Evolutionary conservation across 352 stramenopile genomes (phyloP), one percentile per base, ranked within the genome.

Genomic region (Phytophthora colocasiae): DNA sequence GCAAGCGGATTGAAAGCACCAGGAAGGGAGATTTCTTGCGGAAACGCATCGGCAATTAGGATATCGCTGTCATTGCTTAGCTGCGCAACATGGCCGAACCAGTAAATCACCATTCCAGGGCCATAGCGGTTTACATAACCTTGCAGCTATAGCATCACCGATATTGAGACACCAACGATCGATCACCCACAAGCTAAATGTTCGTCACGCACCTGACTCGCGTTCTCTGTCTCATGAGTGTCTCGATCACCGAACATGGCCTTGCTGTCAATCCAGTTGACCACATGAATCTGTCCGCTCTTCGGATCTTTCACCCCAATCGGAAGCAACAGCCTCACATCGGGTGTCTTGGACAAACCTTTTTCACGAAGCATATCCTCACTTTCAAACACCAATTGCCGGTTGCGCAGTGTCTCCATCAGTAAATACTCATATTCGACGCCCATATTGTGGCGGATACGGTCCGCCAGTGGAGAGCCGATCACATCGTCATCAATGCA

Each of bases 221-320:
- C 83, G 62, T 90, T 96, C 60, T 95, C 85, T 4, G 70, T 84
- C 44, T 94, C 82, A 58, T 94, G 87, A 2, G 85, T 91, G 66
- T 92, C 69, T 46, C 80, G 75, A 63, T 92, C 84, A 29, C 89
- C 87, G 51, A 95, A 97, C 89, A 97, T 96, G 29, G 89, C 90
- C 51, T 97, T 97, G 69, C 85, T 95, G 64, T 97, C 90, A 54
- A 96, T 96, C 90, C 90, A 97, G 59, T 93, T 86, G n/a, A 97
- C 83, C 24, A 96, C 66, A 41, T 77, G 75, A 7, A 88, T 48
- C 10, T 69, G 26, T n/a, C 51, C 53, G 12, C 6, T 69, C 6
- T 39, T 57, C 8, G 61, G 19, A 49, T 90, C 79, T n/a, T 76
- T 66, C n/a, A 97, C 82, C 2, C 80, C 87, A 31, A 96, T 92